phyloP scores from a whole-genome alignment of 2,329 filamentous ascomycete species.

The Bipolaris gigantea region DNA sequence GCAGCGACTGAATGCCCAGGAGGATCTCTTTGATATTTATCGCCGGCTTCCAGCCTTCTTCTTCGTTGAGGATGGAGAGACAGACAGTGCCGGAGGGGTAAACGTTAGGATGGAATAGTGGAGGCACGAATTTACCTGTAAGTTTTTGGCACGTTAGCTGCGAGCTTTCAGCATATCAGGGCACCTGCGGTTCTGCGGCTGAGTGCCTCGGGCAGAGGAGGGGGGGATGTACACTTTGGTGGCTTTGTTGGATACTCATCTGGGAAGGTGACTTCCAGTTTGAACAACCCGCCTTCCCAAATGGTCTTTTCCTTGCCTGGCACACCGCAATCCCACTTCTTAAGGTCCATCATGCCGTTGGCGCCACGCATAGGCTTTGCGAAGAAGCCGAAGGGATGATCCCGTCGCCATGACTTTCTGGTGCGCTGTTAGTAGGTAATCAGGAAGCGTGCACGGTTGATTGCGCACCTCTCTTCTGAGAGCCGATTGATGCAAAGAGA shows the following conservation, averaged over 20 bases:
- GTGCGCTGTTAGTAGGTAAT: background rate
- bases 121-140: slow-evolving; percentile 90
- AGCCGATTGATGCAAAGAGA: slow-evolving; percentile 80
- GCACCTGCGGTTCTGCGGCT: no score
- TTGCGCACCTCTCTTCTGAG: slow-evolving; percentile 43
- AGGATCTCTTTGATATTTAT: slow-evolving; percentile 99
- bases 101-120: slow-evolving; percentile 97
- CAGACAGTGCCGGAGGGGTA: slow-evolving; percentile 98
- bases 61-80: slow-evolving; percentile 94
- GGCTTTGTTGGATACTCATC: slow-evolving; percentile 99
- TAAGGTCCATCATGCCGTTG: slow-evolving; percentile 83
- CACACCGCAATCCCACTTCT: slow-evolving; percentile 95
- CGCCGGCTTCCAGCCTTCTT: slow-evolving; percentile 97
- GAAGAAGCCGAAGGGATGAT: slow-evolving; percentile 97
- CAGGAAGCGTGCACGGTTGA: no score
- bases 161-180: background rate
- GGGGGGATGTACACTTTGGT: slow-evolving; percentile 78
- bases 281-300: slow-evolving; percentile 97
- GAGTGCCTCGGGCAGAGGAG: background rate
- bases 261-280: slow-evolving; percentile 87
- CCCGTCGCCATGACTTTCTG: slow-evolving; percentile 94
- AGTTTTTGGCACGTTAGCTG: background rate
- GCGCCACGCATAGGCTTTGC: slow-evolving; percentile 81
- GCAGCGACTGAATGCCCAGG: slow-evolving; percentile 90
- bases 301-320: slow-evolving; percentile 96